phyloP scores from a whole-genome alignment of 164 flowering plant species.

The Hamamelis virginiana region DNA sequence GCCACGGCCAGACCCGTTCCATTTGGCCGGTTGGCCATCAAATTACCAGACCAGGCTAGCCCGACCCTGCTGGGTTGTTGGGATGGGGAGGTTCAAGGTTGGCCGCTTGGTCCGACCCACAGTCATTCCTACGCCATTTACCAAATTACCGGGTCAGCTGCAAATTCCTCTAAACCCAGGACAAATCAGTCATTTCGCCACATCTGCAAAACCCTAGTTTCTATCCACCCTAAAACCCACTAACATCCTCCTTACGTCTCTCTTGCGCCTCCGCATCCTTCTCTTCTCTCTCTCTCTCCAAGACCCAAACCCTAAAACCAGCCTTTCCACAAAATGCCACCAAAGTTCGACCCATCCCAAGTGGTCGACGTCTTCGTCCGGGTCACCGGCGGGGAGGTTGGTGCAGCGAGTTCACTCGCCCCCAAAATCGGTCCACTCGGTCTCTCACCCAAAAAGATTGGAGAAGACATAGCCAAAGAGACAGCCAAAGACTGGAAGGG shows the following conservation, averaged over 20 bases:
- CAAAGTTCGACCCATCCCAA: slow-evolving; percentile 59
- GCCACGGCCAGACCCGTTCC: too few species aligned
- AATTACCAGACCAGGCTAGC: too few species aligned
- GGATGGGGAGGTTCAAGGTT: too few species aligned
- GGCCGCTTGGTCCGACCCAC: too few species aligned
- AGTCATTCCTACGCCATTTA: too few species aligned
- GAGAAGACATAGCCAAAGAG: slow-evolving; percentile 64
- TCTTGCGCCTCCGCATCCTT: not conserved
- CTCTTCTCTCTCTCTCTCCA: not conserved
- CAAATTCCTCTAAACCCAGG: not conserved
- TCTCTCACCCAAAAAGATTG: slow-evolving; percentile 63
- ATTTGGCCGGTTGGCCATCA: too few species aligned
- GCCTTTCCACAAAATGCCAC: slow-evolving; percentile 39
- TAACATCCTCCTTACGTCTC: not conserved
- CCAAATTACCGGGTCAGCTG: too few species aligned
- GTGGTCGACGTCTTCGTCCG: slow-evolving; percentile 61
- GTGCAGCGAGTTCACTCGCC: slow-evolving; percentile 64
- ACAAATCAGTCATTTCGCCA: not conserved
- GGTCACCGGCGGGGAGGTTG: slow-evolving; percentile 67
- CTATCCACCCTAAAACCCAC: not conserved
- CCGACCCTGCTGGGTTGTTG: too few species aligned
- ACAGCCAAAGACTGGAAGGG: slow-evolving; percentile 75
- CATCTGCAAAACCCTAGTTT: slow-evolving; percentile 19
- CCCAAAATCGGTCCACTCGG: slow-evolving; percentile 66
- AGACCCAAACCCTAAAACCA: not conserved